These are phyloP conservation scores for Ceriops zippeliana DNA, from an alignment of 345 rosid genomes.

Conservation along the genomic window DNA sequence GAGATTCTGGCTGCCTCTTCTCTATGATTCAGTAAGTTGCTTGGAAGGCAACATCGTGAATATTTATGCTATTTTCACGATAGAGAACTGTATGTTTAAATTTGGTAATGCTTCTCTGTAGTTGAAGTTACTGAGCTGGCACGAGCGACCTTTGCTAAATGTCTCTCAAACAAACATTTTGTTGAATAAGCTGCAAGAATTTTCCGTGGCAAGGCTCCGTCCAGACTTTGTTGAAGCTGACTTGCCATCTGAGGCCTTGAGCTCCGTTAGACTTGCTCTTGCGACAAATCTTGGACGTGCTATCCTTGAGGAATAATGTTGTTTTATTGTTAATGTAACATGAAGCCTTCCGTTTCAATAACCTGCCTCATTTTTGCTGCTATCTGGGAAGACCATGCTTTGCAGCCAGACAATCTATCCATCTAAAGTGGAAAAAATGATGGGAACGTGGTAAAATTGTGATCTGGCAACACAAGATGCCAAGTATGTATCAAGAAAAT, in stretches of 20 bases:
- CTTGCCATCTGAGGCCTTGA: constrained; percentile 56
- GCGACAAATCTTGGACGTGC: constrained; percentile 88
- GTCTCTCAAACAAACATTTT: constrained; percentile 65
- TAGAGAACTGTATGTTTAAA: neutral
- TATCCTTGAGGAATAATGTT: constrained; percentile 54
- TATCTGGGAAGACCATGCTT: neutral
- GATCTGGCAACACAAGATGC: too few species aligned
- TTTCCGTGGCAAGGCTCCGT: constrained; percentile 64
- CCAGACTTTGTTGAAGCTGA: constrained; percentile 65
- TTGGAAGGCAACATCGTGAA: neutral
- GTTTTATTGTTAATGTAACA: neutral
- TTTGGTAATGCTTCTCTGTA: constrained; percentile 21
- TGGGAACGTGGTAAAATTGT: too few species aligned
- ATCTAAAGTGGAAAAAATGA: neutral
- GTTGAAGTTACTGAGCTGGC: constrained; percentile 82
- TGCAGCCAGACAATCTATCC: neutral
- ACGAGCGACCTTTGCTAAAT: constrained; percentile 56
- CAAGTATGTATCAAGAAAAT: neutral
- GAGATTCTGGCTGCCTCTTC: constrained; percentile 87
- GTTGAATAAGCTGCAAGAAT: constrained; percentile 78
- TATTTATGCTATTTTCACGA: constrained; percentile 1
- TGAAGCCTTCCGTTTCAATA: neutral
- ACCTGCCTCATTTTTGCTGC: neutral
- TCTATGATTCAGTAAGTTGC: constrained; percentile 72
- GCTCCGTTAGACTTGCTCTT: constrained; percentile 72